Evolutionary conservation across 1,284 basidiomycete genomes (phyloP).

Genomic region (Caloboletus firmus): DNA sequence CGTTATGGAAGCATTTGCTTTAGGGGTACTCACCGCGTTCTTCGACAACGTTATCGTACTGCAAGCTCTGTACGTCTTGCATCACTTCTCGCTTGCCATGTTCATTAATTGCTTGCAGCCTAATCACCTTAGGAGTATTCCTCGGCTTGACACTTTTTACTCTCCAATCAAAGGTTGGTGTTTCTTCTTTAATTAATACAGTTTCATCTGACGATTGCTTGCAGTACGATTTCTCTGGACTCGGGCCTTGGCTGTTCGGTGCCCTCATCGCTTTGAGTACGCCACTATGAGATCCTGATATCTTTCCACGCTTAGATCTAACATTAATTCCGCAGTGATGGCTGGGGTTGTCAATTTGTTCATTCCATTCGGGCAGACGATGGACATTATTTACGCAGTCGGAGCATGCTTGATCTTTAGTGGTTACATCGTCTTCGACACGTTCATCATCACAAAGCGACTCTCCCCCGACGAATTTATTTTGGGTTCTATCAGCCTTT

Average conservation of each 20-base stretch:
- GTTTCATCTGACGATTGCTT: constrained; percentile 2
- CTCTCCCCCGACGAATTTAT: constrained; percentile 88
- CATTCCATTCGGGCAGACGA: constrained; percentile 73
- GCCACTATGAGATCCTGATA: constrained; percentile 27
- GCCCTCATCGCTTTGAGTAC: constrained; percentile 69
- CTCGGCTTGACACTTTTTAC: constrained; percentile 86
- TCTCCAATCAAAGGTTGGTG: constrained; percentile 70
- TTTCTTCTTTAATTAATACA: not conserved
- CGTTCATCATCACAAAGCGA: constrained; percentile 77
- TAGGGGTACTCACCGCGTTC: constrained; percentile 78
- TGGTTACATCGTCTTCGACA: constrained; percentile 84
- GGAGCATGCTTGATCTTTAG: constrained; percentile 83
- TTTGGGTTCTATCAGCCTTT: constrained; percentile 81
- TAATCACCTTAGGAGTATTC: constrained; percentile 88
- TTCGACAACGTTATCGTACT: constrained; percentile 78
- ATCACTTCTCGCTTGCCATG: not conserved
- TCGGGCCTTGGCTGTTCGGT: constrained; percentile 83
- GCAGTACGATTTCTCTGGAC: constrained; percentile 83
- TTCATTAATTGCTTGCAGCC: constrained; percentile 39
- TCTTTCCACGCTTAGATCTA: not conserved
- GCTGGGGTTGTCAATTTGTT: constrained; percentile 78
- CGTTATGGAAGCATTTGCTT: constrained; percentile 73
- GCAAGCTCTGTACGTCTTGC: constrained; percentile 68
- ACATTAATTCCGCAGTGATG: constrained; percentile 50
- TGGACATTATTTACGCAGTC: constrained; percentile 77